Percentiles rank a stretch among this genome's conserved stretches.
These are phyloP conservation scores for Heliamphora exappendiculata DNA, from an alignment of 148 eudicot species.

Conservation along the genomic window DNA sequence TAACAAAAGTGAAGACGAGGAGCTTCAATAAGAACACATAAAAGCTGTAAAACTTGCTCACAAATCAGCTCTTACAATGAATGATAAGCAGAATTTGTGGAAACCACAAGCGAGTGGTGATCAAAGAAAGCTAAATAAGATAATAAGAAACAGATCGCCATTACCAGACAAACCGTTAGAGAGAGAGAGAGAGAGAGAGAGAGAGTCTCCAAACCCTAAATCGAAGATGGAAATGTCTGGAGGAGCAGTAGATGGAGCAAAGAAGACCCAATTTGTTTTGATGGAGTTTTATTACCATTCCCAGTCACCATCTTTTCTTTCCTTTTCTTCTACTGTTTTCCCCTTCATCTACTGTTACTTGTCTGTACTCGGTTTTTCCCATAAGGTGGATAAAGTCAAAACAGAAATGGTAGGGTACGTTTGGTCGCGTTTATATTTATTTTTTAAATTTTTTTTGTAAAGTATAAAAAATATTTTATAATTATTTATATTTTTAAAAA, in stretches of 20 bases:
- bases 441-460: no score
- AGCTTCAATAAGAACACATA: background rate
- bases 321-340: background rate
- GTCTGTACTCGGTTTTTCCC: background rate
- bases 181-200: constrained; percentile 1
- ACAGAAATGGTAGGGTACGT: no score
- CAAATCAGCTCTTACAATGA: background rate
- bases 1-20: background rate
- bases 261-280: constrained; percentile 1
- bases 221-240: constrained; percentile 10
- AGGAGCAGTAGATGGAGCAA: background rate
- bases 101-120: background rate
- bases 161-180: background rate
- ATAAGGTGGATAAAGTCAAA: no score
- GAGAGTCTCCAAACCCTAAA: constrained; percentile 15
- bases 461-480: no score
- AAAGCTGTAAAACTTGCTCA: background rate
- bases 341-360: background rate
- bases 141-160: background rate
- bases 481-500: no score
- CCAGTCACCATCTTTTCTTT: constrained; percentile 12
- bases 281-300: constrained; percentile 1
- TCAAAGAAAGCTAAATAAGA: background rate
- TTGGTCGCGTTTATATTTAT: no score
- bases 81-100: background rate